phyloP scores from a whole-genome alignment of 106 monocot species.

The Agapanthus africanus region DNA sequence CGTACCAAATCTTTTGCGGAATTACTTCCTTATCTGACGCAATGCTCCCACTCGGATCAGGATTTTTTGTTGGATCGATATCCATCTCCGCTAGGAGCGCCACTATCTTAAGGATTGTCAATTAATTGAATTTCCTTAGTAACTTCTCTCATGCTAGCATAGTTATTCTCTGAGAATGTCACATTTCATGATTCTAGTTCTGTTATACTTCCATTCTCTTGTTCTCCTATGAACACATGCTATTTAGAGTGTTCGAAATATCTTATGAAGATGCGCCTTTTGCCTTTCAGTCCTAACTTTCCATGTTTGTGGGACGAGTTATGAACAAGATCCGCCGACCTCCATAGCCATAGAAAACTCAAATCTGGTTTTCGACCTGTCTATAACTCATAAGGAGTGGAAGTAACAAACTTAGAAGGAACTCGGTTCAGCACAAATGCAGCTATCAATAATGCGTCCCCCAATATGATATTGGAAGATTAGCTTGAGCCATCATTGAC shows the following conservation, averaged over 20 bases:
- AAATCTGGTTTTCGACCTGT: neutral
- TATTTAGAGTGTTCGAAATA: neutral
- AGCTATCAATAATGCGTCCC: neutral
- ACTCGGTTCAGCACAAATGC: neutral
- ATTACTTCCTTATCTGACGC: neutral
- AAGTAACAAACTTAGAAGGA: neutral
- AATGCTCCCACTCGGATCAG: neutral
- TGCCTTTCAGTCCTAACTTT: no score
- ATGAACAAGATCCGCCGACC: neutral
- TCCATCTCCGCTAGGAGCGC: no score
- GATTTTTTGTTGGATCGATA: neutral
- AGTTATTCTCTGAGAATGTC: neutral
- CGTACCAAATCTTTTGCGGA: neutral
- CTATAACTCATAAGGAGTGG: conserved; percentile 4
- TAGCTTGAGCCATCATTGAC: no score
- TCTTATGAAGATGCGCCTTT: neutral
- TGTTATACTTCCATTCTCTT: no score
- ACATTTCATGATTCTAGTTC: conserved; percentile 1
- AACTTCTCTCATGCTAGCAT: neutral
- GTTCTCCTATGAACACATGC: neutral
- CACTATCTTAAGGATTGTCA: no score
- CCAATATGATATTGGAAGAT: no score
- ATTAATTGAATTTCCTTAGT: neutral
- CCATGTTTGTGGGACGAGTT: neutral
- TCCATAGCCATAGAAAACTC: neutral